These are phyloP conservation scores for Hemisphaericaspora subhashii DNA, from an alignment of 1,139 yeast species.

Conservation along the genomic window DNA sequence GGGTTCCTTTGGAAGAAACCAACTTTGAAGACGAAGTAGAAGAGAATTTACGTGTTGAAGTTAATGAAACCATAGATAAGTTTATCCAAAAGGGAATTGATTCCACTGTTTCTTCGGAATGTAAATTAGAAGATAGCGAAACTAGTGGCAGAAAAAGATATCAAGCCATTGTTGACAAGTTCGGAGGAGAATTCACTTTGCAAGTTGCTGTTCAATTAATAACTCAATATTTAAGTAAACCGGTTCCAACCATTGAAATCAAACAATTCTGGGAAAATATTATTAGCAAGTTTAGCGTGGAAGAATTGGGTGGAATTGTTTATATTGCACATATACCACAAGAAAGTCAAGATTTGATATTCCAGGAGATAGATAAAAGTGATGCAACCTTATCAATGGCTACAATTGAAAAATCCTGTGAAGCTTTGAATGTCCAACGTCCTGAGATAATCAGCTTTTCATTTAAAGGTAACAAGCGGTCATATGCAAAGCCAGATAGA, in stretches of 20 bases:
- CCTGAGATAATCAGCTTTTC: slow-evolving; percentile 2
- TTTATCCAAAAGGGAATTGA: slow-evolving; percentile 4
- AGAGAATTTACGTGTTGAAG: slow-evolving; percentile 3
- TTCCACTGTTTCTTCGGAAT: slow-evolving; percentile 1
- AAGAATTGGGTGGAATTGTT: slow-evolving; percentile 5
- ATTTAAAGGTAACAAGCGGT: neutral
- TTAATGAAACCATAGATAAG: neutral
- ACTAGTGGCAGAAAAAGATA: slow-evolving; percentile 1
- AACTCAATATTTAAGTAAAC: slow-evolving; percentile 3
- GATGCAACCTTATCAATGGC: slow-evolving; percentile 1
- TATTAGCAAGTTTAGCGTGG: slow-evolving; percentile 1
- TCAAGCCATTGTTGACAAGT: slow-evolving; percentile 3
- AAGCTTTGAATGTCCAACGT: neutral
- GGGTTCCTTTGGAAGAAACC: slow-evolving; percentile 1
- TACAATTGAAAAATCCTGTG: slow-evolving; percentile 3
- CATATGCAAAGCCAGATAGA: neutral
- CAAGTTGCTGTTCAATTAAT: slow-evolving; percentile 4
- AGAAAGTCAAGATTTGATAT: slow-evolving; percentile 1
- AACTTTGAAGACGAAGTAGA: slow-evolving; percentile 2
- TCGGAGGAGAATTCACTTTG: slow-evolving; percentile 4
- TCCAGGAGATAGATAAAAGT: slow-evolving; percentile 1
- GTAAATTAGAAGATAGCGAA: neutral
- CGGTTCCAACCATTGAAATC: slow-evolving; percentile 1
- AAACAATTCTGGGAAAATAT: slow-evolving; percentile 4
- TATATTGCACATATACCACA: slow-evolving; percentile 1